Evolutionary conservation across 2,329 filamentous ascomycete species (phyloP).

Genomic region (Arthrobotrys sphaeroides): DNA sequence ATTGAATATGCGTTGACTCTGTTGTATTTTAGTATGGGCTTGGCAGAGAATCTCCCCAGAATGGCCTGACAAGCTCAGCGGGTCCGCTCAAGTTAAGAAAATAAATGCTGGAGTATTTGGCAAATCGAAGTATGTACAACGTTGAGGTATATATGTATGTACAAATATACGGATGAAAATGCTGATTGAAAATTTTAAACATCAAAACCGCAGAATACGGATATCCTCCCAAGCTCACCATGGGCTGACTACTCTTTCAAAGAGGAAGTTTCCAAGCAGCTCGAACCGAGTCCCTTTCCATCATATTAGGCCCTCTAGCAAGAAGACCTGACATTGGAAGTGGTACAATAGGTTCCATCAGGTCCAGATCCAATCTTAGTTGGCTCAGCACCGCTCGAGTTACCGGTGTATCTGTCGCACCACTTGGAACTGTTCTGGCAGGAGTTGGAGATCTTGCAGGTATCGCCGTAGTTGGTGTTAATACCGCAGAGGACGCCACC

Average conservation of each 20-base stretch:
- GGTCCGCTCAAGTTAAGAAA: too few relatives aligned
- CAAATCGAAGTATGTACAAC: slow-evolving; percentile 55
- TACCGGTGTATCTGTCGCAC: slow-evolving; percentile 61
- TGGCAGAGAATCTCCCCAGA: too few relatives aligned
- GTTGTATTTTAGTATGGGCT: too few relatives aligned
- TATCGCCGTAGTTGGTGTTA: slow-evolving; percentile 61
- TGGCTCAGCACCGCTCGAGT: slow-evolving; percentile 61
- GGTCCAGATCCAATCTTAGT: slow-evolving; percentile 61
- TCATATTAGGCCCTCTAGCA: slow-evolving; percentile 37
- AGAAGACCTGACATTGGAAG: slow-evolving; percentile 49
- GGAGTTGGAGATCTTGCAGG: slow-evolving; percentile 58
- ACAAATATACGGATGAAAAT: background rate
- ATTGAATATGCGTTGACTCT: too few relatives aligned
- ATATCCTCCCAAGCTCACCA: background rate
- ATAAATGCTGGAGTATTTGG: too few relatives aligned
- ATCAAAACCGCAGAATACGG: background rate
- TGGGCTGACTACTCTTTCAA: background rate
- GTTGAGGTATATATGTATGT: slow-evolving; percentile 56
- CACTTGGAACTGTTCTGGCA: slow-evolving; percentile 59
- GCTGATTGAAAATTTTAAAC: background rate
- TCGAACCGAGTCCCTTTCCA: background rate
- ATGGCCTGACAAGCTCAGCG: too few relatives aligned
- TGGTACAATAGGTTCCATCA: slow-evolving; percentile 60
- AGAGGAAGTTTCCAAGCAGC: background rate
- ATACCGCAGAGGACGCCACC: slow-evolving; percentile 63